These are phyloP conservation scores for Teratosphaeria gauchensis DNA, from an alignment of 2,329 filamentous ascomycete species.

Conservation along the genomic window DNA sequence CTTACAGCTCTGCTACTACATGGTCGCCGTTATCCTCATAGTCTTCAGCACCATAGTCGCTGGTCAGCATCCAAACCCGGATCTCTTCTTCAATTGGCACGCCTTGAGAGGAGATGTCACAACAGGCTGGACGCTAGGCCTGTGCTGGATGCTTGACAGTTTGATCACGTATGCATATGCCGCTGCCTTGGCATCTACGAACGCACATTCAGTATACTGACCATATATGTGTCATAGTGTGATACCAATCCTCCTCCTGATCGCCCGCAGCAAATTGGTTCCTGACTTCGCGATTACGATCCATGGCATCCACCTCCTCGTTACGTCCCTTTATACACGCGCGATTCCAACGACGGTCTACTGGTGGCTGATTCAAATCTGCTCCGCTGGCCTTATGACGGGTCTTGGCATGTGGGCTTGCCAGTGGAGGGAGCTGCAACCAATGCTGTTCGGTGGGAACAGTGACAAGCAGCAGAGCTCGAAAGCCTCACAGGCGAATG, in stretches of 20 bases:
- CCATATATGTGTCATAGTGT: slow-evolving; percentile 46
- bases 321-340: slow-evolving; percentile 69
- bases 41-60: slow-evolving; percentile 59
- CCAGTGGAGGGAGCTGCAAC: slow-evolving; percentile 77
- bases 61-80: slow-evolving; percentile 48
- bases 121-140: slow-evolving; percentile 57
- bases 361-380: slow-evolving; percentile 71
- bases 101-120: slow-evolving; percentile 57
- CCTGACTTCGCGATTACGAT: slow-evolving; percentile 90
- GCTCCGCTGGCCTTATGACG: slow-evolving; percentile 54
- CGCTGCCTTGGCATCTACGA: background rate
- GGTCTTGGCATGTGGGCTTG: slow-evolving; percentile 81
- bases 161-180: slow-evolving; percentile 47
- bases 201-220: background rate
- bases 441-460: slow-evolving; percentile 72
- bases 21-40: slow-evolving; percentile 50
- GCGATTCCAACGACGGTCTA: slow-evolving; percentile 66
- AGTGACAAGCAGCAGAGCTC: slow-evolving; percentile 4
- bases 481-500: slow-evolving; percentile 8
- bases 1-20: slow-evolving; percentile 57
- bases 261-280: slow-evolving; percentile 85
- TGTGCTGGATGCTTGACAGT: slow-evolving; percentile 59
- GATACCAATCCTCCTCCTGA: slow-evolving; percentile 70
- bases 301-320: slow-evolving; percentile 69
- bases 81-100: slow-evolving; percentile 55